These are phyloP conservation scores for Coelastrella sp. DNA, from an alignment of 139 green algal genomes.

Conservation along the genomic window DNA sequence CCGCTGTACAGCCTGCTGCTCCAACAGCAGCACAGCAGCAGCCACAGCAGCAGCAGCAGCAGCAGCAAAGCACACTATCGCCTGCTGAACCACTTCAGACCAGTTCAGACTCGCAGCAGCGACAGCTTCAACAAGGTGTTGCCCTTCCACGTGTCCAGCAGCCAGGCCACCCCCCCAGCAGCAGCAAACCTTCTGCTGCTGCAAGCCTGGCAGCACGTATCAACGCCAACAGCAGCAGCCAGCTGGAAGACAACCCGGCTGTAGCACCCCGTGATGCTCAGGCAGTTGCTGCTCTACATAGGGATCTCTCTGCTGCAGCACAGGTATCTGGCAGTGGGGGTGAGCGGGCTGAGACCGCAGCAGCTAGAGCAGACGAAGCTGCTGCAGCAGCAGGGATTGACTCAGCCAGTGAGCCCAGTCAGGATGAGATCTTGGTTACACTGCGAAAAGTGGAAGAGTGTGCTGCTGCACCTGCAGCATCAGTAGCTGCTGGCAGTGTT, in stretches of 20 bases:
- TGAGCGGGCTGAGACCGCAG: slow-evolving; percentile 4
- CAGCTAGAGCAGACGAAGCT: slow-evolving; percentile 15
- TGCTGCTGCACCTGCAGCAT: neutral
- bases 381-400: neutral
- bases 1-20: neutral
- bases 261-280: neutral
- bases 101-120: slow-evolving; percentile 1
- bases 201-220: slow-evolving; percentile 40
- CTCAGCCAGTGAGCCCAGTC: neutral
- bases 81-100: slow-evolving; percentile 23
- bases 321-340: neutral
- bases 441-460: neutral
- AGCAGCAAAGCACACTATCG: neutral
- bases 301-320: slow-evolving; percentile 5
- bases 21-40: neutral
- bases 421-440: neutral
- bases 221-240: slow-evolving; percentile 42
- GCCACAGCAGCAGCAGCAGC: slow-evolving; percentile 15
- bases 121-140: neutral
- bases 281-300: slow-evolving; percentile 3
- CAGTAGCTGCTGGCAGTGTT: neutral
- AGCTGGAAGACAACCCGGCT: slow-evolving; percentile 11
- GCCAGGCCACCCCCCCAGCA: neutral
- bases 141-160: neutral
- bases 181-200: slow-evolving; percentile 9